Percentiles rank a stretch among this genome's conserved stretches.
Conservation (phyloP, 495 filamentous ascomycete species). For the Umbilicaria muhlenbergii region DNA sequence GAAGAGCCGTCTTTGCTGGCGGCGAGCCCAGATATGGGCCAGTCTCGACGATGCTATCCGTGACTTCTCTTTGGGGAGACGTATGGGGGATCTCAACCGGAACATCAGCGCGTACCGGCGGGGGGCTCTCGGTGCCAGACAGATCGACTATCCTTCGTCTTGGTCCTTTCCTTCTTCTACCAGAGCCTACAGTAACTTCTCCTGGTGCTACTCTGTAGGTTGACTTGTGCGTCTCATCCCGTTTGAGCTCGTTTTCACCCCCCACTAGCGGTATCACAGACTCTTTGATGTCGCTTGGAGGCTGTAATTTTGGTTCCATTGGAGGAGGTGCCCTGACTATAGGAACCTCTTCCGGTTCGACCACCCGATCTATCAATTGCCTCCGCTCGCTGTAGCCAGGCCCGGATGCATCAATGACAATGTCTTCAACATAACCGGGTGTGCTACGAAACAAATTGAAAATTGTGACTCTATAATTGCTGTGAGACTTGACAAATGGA, state of each 20-base stretch:
- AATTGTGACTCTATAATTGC: slow-evolving; percentile 70
- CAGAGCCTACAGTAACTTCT: slow-evolving; percentile 22
- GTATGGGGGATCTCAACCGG: background rate
- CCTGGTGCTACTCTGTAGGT: slow-evolving; percentile 4
- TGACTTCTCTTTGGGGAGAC: no score
- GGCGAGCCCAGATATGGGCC: no score
- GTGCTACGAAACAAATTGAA: slow-evolving; percentile 95
- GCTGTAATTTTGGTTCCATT: slow-evolving; percentile 23
- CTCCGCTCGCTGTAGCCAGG: slow-evolving; percentile 72
- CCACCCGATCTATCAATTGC: slow-evolving; percentile 68
- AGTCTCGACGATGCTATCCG: no score
- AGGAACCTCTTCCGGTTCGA: slow-evolving; percentile 56
- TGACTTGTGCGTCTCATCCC: background rate
- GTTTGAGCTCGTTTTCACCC: background rate
- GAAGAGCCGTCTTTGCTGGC: no score
- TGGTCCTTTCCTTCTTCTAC: slow-evolving; percentile 32
- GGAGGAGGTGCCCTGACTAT: slow-evolving; percentile 50
- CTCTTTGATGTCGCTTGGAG: background rate
- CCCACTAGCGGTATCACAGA: background rate
- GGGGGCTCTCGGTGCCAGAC: slow-evolving; percentile 39
- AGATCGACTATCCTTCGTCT: slow-evolving; percentile 75
- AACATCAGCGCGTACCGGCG: background rate
- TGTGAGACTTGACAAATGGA: slow-evolving; percentile 77
- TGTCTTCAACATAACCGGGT: slow-evolving; percentile 79
- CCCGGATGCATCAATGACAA: slow-evolving; percentile 69